Percentiles rank a stretch among this genome's conserved stretches.
Conservation (phyloP, 257 asterid species). For the Mitragyna speciosa region DNA sequence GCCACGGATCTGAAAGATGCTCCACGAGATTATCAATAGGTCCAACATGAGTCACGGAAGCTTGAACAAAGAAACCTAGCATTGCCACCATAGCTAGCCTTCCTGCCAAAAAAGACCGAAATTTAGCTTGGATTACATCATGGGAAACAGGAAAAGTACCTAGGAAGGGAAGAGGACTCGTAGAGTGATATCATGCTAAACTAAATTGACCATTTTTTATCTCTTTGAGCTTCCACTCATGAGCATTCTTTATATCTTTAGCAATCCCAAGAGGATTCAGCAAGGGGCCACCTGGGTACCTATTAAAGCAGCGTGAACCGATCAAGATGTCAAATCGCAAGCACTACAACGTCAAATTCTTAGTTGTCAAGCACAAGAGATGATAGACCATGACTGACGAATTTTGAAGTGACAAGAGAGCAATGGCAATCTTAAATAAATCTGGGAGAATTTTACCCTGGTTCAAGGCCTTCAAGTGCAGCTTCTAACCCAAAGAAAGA, state of each 20-base stretch:
- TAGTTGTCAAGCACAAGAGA: background rate
- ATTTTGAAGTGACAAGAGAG: background rate
- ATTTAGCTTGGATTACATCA: background rate
- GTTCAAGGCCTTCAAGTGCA: constrained; percentile 78
- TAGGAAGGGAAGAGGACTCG: background rate
- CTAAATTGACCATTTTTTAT: constrained; percentile 66
- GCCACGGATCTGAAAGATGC: constrained; percentile 85
- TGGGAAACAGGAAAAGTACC: background rate
- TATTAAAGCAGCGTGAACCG: constrained; percentile 14
- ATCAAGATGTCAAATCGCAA: background rate
- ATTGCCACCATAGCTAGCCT: constrained; percentile 89
- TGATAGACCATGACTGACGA: background rate
- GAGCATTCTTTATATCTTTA: constrained; percentile 77
- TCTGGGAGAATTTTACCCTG: constrained; percentile 50
- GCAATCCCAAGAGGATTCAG: constrained; percentile 86
- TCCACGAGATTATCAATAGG: constrained; percentile 73
- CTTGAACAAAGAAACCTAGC: constrained; percentile 82
- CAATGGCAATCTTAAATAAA: background rate
- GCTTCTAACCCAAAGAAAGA: constrained; percentile 83
- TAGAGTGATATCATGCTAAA: background rate
- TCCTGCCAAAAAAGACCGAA: constrained; percentile 37
- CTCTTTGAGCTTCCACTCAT: constrained; percentile 86
- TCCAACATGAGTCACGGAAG: constrained; percentile 81
- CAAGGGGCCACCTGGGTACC: constrained; percentile 95
- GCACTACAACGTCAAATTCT: background rate